Conservation (phyloP, 768 basidiomycete genomes). For the Auriscalpium vulgare region DNA sequence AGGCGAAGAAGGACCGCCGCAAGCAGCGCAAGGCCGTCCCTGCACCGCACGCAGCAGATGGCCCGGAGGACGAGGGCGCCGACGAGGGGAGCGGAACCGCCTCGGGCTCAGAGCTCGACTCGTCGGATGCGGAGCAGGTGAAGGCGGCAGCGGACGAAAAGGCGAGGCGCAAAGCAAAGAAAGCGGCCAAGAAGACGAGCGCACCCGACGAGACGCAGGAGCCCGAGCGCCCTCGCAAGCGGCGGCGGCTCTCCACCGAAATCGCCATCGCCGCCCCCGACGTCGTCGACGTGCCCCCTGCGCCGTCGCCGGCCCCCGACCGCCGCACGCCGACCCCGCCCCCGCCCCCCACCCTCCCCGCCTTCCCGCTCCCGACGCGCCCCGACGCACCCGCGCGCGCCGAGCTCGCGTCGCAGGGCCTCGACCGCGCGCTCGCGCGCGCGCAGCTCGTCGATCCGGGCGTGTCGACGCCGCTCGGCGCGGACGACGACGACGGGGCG, state of each 20-base stretch:
- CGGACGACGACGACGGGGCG: constrained; percentile 31
- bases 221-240: constrained; percentile 33
- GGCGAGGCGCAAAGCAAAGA: constrained; percentile 5
- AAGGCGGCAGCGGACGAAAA: background rate
- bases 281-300: constrained; percentile 2
- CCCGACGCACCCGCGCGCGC: constrained; percentile 66
- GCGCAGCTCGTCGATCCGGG: constrained; percentile 63
- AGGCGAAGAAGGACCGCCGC: constrained; percentile 60
- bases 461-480: constrained; percentile 35
- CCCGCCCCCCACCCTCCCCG: constrained; percentile 40
- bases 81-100: constrained; percentile 13
- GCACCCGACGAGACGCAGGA: constrained; percentile 1
- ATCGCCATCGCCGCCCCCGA: background rate
- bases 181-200: constrained; percentile 4
- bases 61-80: constrained; percentile 17
- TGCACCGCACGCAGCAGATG: constrained; percentile 12
- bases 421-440: constrained; percentile 63
- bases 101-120: constrained; percentile 13
- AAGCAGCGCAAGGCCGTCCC: constrained; percentile 37
- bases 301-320: background rate
- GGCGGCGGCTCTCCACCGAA: constrained; percentile 15
- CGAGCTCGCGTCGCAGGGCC: constrained; percentile 67
- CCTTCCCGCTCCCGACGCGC: constrained; percentile 59
- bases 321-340: constrained; percentile 16
- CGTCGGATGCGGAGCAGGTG: background rate